Evolutionary conservation across 805 yeast species (phyloP), one percentile per base, ranked within the genome.

Genomic region (Alloascoidea hylecoeti): DNA sequence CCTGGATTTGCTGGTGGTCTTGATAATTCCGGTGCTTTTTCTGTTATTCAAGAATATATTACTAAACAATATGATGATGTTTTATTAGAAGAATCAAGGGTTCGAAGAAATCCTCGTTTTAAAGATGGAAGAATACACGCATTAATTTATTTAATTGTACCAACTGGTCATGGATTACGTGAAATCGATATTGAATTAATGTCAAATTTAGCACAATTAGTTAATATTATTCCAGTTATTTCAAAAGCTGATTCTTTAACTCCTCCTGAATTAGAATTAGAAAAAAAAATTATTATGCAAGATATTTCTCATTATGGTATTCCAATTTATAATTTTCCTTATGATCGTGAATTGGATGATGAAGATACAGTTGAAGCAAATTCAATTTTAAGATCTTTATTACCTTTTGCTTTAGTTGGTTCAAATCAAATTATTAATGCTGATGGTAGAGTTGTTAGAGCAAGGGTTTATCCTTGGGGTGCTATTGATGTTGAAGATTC

Each of bases 221-320:
- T 82, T 15, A 88, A 88, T 58, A 68, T 89, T 17, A 72, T 88
- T 34, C 95, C 96, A 2, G 75, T 86, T 17, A 71, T 88, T 41
- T 72, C 82, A 28, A 79, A 82, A 49, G 76, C 94, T 2, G 96
- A 88, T 54, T 66, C 84, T 2, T 63, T 84, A 46, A 83, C 94
- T 0, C 66, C 65, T 16, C 53, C 67, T 2, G 96, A 88, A 55
- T 57, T 76, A 40, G 51, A 54, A 13, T 55, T 55, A 18, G 67
- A 70, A 55, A 80, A 80, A 53, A 55, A 61, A 39, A 59, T 66
- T 39, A 63, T 82, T 41, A 63, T 62, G 54, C 61, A 59, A 37
- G 86, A 78, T 46, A 66, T 82, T 37, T 66, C 61, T 39, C 58
- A 65, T 38, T 66, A 75, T 55, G 60, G 66, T 40, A 78, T 83